A percentile compares a stretch with the other conserved stretches of the same genome.
Conservation (phyloP, 208 protist genomes). For the Angomonas ambiguus region DNA sequence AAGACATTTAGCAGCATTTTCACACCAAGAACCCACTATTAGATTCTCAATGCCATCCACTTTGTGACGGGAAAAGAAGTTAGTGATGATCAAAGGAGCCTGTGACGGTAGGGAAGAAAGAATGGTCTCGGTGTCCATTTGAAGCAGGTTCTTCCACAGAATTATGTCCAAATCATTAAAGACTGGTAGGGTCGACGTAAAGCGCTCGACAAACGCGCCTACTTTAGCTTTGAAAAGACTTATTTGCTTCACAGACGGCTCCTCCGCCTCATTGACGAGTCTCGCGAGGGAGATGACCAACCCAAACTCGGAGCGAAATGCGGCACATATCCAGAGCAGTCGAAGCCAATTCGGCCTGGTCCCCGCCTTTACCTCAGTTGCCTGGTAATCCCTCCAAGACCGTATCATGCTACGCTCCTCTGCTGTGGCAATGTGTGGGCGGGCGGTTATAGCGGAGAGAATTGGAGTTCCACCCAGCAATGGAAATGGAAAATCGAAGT, state of each 20-base stretch:
- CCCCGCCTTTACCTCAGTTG: not conserved
- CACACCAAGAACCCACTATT: slow-evolving; percentile 57
- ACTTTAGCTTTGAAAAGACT: not conserved
- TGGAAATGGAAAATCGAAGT: slow-evolving; percentile 71
- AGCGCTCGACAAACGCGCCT: slow-evolving; percentile 46
- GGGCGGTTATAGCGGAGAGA: slow-evolving; percentile 38
- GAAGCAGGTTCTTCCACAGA: slow-evolving; percentile 50
- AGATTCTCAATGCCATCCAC: slow-evolving; percentile 35
- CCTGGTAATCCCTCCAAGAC: slow-evolving; percentile 19
- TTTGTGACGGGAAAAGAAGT: slow-evolving; percentile 53
- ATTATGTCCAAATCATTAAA: slow-evolving; percentile 54
- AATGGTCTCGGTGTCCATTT: slow-evolving; percentile 15
- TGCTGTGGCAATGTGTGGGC: slow-evolving; percentile 61
- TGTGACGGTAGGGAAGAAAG: slow-evolving; percentile 25
- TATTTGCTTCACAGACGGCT: not conserved
- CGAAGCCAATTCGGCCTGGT: slow-evolving; percentile 22
- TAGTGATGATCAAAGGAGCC: slow-evolving; percentile 55
- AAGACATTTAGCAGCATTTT: slow-evolving; percentile 44
- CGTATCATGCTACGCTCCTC: slow-evolving; percentile 63
- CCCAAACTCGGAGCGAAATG: slow-evolving; percentile 74
- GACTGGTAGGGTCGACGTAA: slow-evolving; percentile 40
- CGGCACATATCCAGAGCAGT: slow-evolving; percentile 51
- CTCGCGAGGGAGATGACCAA: slow-evolving; percentile 50
- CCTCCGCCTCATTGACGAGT: slow-evolving; percentile 16
- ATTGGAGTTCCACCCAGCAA: slow-evolving; percentile 34